These are phyloP conservation scores for Trametes polyzona DNA, from an alignment of 1,284 basidiomycete species.

Conservation along the genomic window DNA sequence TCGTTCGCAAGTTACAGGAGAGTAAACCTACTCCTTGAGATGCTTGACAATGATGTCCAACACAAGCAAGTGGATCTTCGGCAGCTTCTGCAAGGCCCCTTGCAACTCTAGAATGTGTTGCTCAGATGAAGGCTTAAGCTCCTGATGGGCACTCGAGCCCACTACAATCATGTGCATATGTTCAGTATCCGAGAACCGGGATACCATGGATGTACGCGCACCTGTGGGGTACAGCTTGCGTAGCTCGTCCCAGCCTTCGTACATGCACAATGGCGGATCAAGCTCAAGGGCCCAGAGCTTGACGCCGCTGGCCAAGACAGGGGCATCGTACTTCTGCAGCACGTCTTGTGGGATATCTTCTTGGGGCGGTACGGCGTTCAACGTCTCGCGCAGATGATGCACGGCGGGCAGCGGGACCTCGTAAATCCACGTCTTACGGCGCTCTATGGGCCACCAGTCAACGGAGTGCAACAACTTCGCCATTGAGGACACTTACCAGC, in stretches of 20 bases:
- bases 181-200: conserved; percentile 1
- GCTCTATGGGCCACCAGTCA: conserved; percentile 53
- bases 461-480: conserved; percentile 4
- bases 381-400: conserved; percentile 81
- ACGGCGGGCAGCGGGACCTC: conserved; percentile 82
- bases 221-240: conserved; percentile 79
- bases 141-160: conserved; percentile 54
- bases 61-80: conserved; percentile 81
- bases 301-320: conserved; percentile 81
- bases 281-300: conserved; percentile 90
- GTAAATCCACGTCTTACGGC: conserved; percentile 92
- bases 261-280: conserved; percentile 80
- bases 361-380: conserved; percentile 75
- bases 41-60: conserved; percentile 83
- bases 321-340: conserved; percentile 79
- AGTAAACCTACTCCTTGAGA: conserved; percentile 73
- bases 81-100: conserved; percentile 71
- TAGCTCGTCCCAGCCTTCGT: conserved; percentile 91
- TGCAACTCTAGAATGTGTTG: conserved; percentile 72
- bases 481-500: conserved; percentile 48
- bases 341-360: conserved; percentile 68
- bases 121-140: conserved; percentile 56
- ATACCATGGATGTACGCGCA: conserved; percentile 25
- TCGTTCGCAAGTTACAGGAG: not conserved
- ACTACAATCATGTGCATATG: conserved; percentile 42